phyloP scores from a whole-genome alignment of 805 yeast genomes.

The Sugiyamaella lignohabitans region DNA sequence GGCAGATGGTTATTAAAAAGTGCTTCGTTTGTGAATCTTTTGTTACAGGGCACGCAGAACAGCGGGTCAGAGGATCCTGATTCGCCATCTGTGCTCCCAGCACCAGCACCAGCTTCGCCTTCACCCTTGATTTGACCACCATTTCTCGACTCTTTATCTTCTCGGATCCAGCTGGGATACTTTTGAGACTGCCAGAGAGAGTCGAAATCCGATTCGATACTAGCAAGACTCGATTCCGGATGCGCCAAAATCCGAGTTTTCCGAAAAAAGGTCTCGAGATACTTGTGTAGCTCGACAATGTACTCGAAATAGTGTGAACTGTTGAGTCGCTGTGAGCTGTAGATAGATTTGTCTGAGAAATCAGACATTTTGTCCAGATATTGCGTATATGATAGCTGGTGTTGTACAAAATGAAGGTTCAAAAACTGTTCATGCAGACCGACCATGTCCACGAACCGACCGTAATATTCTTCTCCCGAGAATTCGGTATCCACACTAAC shows the following conservation, averaged over 20 bases:
- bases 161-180: constrained; percentile 10
- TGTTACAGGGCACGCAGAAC: constrained; percentile 61
- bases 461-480: constrained; percentile 55
- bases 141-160: background rate
- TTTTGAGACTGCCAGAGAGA: constrained; percentile 21
- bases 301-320: constrained; percentile 39
- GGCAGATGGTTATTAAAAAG: constrained; percentile 62
- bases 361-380: constrained; percentile 44
- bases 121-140: background rate
- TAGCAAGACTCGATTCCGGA: constrained; percentile 30
- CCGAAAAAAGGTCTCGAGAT: constrained; percentile 44
- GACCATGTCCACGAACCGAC: constrained; percentile 55
- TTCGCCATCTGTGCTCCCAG: constrained; percentile 1
- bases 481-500: constrained; percentile 50
- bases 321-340: constrained; percentile 22
- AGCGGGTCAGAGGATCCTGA: constrained; percentile 21
- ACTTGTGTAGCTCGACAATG: constrained; percentile 40
- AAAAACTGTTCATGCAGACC: constrained; percentile 49
- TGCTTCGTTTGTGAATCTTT: constrained; percentile 52
- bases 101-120: constrained; percentile 9
- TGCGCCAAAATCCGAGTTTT: constrained; percentile 46
- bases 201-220: constrained; percentile 28
- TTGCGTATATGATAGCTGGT: constrained; percentile 38
- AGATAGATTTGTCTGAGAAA: constrained; percentile 30
- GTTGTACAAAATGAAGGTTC: constrained; percentile 34